Conservation (phyloP, 106 monocot species). For the Phalaenopsis equestris region DNA sequence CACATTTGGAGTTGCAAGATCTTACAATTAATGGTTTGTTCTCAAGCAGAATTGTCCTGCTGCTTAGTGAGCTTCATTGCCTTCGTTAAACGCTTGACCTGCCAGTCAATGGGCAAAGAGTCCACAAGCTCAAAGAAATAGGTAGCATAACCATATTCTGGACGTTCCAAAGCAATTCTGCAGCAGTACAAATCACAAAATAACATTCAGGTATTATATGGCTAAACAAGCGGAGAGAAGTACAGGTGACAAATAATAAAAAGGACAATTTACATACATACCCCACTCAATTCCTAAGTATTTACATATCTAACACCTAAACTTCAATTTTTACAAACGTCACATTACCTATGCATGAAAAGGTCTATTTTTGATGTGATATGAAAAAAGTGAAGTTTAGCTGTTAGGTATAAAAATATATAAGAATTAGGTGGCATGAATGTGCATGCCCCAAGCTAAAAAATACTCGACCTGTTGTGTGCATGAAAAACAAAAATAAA, state of each 20-base stretch:
- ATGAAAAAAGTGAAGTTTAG: too few species aligned
- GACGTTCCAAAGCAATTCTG: slow-evolving; percentile 96
- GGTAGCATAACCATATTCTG: slow-evolving; percentile 98
- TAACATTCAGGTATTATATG: not conserved
- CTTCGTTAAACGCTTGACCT: slow-evolving; percentile 64
- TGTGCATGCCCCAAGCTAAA: too few species aligned
- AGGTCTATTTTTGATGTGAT: too few species aligned
- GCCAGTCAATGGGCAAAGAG: slow-evolving; percentile 74
- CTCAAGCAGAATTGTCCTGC: slow-evolving; percentile 66
- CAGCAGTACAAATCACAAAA: slow-evolving; percentile 1
- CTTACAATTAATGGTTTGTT: slow-evolving; percentile 77
- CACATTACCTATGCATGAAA: too few species aligned
- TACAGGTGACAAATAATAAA: not conserved
- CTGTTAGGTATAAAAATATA: too few species aligned
- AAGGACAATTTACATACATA: not conserved
- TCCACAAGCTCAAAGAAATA: slow-evolving; percentile 94
- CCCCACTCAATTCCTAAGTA: too few species aligned
- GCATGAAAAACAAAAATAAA: slow-evolving; percentile 89
- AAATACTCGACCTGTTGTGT: slow-evolving; percentile 63
- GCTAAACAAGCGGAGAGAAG: not conserved
- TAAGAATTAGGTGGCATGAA: too few species aligned
- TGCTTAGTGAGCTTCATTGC: slow-evolving; percentile 75
- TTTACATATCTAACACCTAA: too few species aligned
- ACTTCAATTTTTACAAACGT: too few species aligned
- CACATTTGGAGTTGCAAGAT: not conserved